Percentiles rank a stretch among this genome's conserved stretches.
Conservation (phyloP, 139 green algal genomes). For the Asterochloris sp. region DNA sequence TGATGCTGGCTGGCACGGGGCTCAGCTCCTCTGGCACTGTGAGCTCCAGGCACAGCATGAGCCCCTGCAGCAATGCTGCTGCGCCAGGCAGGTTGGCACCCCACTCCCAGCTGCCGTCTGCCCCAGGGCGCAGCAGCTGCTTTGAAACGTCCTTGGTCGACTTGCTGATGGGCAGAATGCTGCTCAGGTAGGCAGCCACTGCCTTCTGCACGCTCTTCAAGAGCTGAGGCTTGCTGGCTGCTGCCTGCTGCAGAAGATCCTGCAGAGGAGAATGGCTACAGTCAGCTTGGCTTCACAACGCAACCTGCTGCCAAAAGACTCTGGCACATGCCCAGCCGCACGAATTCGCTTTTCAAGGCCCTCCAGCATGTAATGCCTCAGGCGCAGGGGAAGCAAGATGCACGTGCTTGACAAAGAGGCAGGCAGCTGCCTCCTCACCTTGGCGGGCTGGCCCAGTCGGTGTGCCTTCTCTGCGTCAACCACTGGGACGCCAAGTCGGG, state of each 20-base stretch:
- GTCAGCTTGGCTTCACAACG: no score
- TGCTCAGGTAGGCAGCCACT: slow-evolving; percentile 1
- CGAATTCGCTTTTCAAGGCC: no score
- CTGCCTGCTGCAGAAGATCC: not conserved
- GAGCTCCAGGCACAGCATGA: slow-evolving; percentile 12
- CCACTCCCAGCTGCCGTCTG: slow-evolving; percentile 3
- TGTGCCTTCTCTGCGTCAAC: not conserved
- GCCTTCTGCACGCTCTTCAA: slow-evolving; percentile 1
- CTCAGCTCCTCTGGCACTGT: not conserved
- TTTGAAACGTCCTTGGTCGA: not conserved
- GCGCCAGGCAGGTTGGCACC: slow-evolving; percentile 8
- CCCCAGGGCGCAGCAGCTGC: not conserved
- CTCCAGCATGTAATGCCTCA: no score
- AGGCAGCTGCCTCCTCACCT: not conserved
- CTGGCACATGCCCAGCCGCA: no score
- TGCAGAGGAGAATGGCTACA: not conserved
- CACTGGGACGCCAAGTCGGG: slow-evolving; percentile 2
- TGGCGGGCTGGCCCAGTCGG: not conserved
- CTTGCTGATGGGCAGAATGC: no score
- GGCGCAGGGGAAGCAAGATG: no score
- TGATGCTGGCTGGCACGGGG: slow-evolving; percentile 9
- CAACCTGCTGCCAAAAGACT: no score
- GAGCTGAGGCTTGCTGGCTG: not conserved
- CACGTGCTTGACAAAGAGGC: no score
- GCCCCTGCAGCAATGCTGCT: slow-evolving; percentile 11